Base-by-base conservation (phyloP, 1,284 basidiomycete genomes). In the Stygiomarasmius scandens region DNA sequence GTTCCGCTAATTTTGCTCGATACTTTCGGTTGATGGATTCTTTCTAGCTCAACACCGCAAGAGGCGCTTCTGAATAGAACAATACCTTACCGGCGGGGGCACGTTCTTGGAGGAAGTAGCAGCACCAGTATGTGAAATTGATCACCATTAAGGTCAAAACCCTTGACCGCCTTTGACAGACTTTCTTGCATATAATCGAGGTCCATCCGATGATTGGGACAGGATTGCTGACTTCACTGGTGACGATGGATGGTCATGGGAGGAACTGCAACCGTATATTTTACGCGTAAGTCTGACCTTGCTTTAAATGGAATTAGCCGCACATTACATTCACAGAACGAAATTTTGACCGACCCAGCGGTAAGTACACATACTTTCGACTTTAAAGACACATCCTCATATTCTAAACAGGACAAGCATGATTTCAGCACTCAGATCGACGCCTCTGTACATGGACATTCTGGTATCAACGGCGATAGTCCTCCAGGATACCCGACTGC, bases 21-120 rank as follows among this genome's bases (percentile, higher is more conserved):
- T 14, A 3, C 16, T 27, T 16, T 10, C 14, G n/a, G 19, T 19
- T 4, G 16, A 25, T 44, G 14, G 14, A 6, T 44, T 14, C 20
- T 45, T 22, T 32, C 10, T 20, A 54, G 52, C 27, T 55, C 58
- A n/a, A 50, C 53, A 25, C 48, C 53, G 20, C 58, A 59, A 43
- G 11, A 44, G 19, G 58, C 46, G 12, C 53, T 59, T 16, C 41
- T 44, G 19, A 27, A 27, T 12, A 32, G 58, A 10, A 14, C 48
- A 11, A 46, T 59, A 19, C 16, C 22, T 5, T 55, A 55, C 25
- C 2, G 32, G 2, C 53, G 52, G 10, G 58, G 58, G 11, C 49
- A 55, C 32, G 53, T 59, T 14, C 29, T 59, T 14, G 58, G 58
- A 36, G 58, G 58, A 19, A 51, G 47, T 34, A 59, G 47, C 43